Percentiles rank a stretch among this genome's conserved stretches.
Conservation (phyloP, 768 basidiomycete species). For the Xanthoconium stramineum region DNA sequence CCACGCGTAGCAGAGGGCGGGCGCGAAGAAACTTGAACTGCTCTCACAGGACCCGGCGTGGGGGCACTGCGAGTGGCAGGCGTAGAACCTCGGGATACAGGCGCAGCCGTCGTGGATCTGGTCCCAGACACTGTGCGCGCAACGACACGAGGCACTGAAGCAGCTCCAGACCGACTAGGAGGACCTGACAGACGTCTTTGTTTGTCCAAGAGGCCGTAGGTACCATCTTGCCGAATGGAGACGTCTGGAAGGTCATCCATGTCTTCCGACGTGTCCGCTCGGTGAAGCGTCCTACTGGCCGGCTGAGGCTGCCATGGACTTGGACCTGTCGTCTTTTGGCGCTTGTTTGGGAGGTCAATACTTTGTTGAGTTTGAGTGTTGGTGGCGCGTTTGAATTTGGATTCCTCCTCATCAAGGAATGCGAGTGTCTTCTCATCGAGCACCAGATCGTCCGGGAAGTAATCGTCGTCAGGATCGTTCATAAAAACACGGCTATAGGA, state of each 20-base stretch:
- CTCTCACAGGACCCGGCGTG: constrained; percentile 7
- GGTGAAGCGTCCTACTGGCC: constrained; percentile 22
- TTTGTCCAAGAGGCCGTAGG: constrained; percentile 43
- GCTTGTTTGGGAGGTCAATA: constrained; percentile 47
- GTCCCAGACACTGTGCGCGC: constrained; percentile 7
- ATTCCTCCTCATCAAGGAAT: constrained; percentile 57
- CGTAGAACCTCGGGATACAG: constrained; percentile 13
- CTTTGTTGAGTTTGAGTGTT: constrained; percentile 25
- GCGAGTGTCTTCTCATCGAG: constrained; percentile 63
- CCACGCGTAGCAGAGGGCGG: constrained; percentile 16
- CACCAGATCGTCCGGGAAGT: constrained; percentile 59
- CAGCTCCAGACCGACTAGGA: constrained; percentile 12
- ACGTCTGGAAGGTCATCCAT: constrained; percentile 61
- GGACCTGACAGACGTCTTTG: constrained; percentile 12
- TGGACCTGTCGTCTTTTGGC: constrained; percentile 49
- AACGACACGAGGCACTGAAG: constrained; percentile 7
- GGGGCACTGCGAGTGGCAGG: constrained; percentile 12
- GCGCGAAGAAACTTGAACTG: constrained; percentile 6
- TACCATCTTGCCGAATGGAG: constrained; percentile 55
- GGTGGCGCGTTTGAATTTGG: constrained; percentile 28
- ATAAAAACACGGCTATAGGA: constrained; percentile 31
- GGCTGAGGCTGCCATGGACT: constrained; percentile 43
- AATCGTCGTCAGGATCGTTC: constrained; percentile 68
- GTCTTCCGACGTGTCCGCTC: constrained; percentile 33
- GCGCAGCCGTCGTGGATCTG: constrained; percentile 5